phyloP scores from a whole-genome alignment of 2,329 filamentous ascomycete species.

The Neopestalotiopsis clavispora region DNA sequence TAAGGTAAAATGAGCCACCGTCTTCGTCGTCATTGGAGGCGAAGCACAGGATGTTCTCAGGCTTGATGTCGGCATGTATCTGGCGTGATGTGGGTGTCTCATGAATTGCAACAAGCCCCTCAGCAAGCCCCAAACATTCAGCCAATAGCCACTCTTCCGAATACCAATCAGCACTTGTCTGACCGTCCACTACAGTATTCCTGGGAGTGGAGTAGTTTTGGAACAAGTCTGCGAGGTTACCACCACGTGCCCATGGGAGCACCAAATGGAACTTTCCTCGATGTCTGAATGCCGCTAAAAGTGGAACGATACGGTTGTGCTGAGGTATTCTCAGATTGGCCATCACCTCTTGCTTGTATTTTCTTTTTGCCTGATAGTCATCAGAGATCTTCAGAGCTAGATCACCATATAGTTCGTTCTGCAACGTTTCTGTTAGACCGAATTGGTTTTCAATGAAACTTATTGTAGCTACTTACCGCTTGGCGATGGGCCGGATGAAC shows the following conservation, averaged over 20 bases:
- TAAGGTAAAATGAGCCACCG: too few relatives aligned
- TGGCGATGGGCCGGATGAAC: background rate
- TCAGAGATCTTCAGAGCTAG: background rate
- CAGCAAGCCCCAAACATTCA: conserved; percentile 22
- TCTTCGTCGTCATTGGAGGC: too few relatives aligned
- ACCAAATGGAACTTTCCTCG: conserved; percentile 20
- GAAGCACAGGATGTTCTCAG: conserved; percentile 26
- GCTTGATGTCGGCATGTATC: conserved; percentile 23
- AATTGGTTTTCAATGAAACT: too few relatives aligned
- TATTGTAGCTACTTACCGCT: background rate
- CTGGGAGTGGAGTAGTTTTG: conserved; percentile 10
- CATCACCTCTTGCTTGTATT: background rate
- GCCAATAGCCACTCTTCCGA: conserved; percentile 21
- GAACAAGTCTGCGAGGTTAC: conserved; percentile 21
- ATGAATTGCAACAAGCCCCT: background rate
- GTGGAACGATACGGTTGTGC: conserved; percentile 22
- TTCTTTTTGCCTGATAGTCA: too few relatives aligned
- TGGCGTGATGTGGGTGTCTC: background rate
- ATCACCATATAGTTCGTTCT: too few relatives aligned
- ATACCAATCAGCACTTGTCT: too few relatives aligned
- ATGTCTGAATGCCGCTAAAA: conserved; percentile 23
- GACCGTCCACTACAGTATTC: too few relatives aligned
- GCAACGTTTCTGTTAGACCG: too few relatives aligned
- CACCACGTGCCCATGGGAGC: conserved; percentile 20
- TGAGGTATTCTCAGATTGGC: conserved; percentile 17